Evolutionary conservation across 305 asterid genomes (phyloP).

Genomic region (Caryopteris hybrid): DNA sequence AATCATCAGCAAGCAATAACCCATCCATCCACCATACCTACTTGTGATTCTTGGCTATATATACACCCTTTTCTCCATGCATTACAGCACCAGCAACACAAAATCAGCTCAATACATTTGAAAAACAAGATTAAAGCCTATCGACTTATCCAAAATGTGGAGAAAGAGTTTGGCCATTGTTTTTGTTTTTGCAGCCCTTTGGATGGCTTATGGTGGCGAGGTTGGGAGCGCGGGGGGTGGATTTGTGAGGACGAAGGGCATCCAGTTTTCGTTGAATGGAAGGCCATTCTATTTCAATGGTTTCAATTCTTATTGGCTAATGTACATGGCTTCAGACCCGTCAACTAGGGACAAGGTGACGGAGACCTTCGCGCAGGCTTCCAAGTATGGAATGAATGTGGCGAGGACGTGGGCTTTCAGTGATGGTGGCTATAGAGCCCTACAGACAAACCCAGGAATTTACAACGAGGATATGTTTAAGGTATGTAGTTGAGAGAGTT

Average conservation of each 20-base stretch:
- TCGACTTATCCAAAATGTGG: constrained; percentile 30
- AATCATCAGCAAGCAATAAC: constrained; percentile 6
- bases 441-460: constrained; percentile 39
- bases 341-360: constrained; percentile 37
- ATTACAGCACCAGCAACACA: not conserved
- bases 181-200: constrained; percentile 16
- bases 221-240: not conserved
- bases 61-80: not conserved
- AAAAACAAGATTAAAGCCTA: too few species aligned
- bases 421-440: constrained; percentile 46
- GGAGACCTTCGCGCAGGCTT: constrained; percentile 37
- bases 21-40: too few species aligned
- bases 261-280: constrained; percentile 34
- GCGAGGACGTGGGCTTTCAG: constrained; percentile 70
- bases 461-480: constrained; percentile 48
- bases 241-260: constrained; percentile 36
- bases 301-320: constrained; percentile 60
- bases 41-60: constrained; percentile 9
- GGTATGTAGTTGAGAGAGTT: constrained; percentile 24
- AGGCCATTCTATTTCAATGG: constrained; percentile 46
- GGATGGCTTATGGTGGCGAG: constrained; percentile 1
- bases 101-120: not conserved
- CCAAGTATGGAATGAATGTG: constrained; percentile 44
- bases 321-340: constrained; percentile 51
- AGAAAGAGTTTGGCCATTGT: constrained; percentile 8